Evolutionary conservation across 2,329 filamentous ascomycete genomes (phyloP).

Genomic region (Fusarium chaquense): DNA sequence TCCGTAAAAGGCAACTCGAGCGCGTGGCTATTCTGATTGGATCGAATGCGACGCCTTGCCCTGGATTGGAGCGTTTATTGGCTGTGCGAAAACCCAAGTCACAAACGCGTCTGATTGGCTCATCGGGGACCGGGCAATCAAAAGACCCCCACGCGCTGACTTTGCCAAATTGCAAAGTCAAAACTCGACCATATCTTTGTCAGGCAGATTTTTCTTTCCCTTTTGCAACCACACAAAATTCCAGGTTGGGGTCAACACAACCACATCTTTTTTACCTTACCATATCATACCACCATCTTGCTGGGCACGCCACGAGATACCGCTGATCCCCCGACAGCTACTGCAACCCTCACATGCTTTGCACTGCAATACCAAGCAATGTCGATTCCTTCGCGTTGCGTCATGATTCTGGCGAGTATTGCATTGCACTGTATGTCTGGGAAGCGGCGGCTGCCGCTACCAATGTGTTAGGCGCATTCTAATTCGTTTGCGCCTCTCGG

Average conservation of each 20-base stretch:
- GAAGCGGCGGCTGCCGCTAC: constrained; percentile 20
- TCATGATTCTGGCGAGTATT: constrained; percentile 19
- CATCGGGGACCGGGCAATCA: constrained; percentile 25
- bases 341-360: constrained; percentile 27
- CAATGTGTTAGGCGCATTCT: not conserved
- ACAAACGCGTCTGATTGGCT: constrained; percentile 9
- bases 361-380: constrained; percentile 14
- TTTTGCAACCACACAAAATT: constrained; percentile 42
- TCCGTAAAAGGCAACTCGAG: constrained; percentile 35
- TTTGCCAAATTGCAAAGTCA: constrained; percentile 47
- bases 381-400: constrained; percentile 6
- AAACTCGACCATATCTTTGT: constrained; percentile 45
- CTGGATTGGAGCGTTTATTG: constrained; percentile 32
- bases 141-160: constrained; percentile 48
- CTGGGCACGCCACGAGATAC: constrained; percentile 37
- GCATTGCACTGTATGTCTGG: constrained; percentile 1
- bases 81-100: not conserved
- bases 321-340: constrained; percentile 40
- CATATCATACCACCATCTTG: not conserved
- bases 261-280: constrained; percentile 6
- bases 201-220: constrained; percentile 28
- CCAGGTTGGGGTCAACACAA: constrained; percentile 33
- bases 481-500: not conserved
- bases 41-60: not conserved
- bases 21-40: constrained; percentile 27